Percentiles rank a stretch among this genome's conserved stretches.
phyloP scores from a whole-genome alignment of 2,329 filamentous ascomycete species.

The Cercospora sp. region DNA sequence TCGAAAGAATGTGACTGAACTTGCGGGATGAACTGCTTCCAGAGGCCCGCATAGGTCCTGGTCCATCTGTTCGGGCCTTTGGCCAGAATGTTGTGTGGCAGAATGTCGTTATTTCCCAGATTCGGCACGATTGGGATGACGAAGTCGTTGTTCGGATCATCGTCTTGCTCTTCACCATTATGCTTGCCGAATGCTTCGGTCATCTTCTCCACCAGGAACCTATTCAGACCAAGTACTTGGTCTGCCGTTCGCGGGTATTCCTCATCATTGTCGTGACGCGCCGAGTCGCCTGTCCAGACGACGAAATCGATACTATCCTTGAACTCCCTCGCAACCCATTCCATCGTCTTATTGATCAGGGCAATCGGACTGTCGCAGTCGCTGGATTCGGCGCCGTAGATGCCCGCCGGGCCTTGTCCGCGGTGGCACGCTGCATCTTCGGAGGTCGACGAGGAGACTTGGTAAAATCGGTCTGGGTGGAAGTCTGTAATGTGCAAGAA shows the following conservation, averaged over 20 bases:
- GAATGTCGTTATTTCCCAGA: constrained; percentile 95
- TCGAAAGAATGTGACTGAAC: constrained; percentile 87
- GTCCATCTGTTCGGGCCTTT: constrained; percentile 87
- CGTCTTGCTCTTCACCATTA: constrained; percentile 50
- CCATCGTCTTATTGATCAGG: constrained; percentile 83
- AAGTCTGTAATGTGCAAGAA: constrained; percentile 97
- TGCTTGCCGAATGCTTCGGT: constrained; percentile 66
- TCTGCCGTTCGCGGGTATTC: constrained; percentile 68
- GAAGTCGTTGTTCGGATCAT: constrained; percentile 58
- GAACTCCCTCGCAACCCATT: constrained; percentile 67
- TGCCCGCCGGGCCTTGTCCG: constrained; percentile 72
- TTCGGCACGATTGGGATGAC: constrained; percentile 81
- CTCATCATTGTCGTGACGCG: constrained; percentile 45
- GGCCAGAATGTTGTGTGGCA: constrained; percentile 91
- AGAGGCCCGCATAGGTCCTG: constrained; percentile 72
- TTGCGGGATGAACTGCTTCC: constrained; percentile 86
- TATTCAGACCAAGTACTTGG: constrained; percentile 78
- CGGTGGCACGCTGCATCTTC: constrained; percentile 74
- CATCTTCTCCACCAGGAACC: constrained; percentile 73
- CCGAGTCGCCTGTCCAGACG: constrained; percentile 44
- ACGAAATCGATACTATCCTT: constrained; percentile 43
- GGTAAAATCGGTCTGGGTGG: constrained; percentile 88
- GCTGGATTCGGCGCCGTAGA: constrained; percentile 80
- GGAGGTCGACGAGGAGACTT: constrained; percentile 70
- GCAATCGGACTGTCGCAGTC: constrained; percentile 83